Evolutionary conservation across 2,329 filamentous ascomycete species (phyloP), one percentile per base, ranked within the genome.

Genomic region (Xylaria sp.): DNA sequence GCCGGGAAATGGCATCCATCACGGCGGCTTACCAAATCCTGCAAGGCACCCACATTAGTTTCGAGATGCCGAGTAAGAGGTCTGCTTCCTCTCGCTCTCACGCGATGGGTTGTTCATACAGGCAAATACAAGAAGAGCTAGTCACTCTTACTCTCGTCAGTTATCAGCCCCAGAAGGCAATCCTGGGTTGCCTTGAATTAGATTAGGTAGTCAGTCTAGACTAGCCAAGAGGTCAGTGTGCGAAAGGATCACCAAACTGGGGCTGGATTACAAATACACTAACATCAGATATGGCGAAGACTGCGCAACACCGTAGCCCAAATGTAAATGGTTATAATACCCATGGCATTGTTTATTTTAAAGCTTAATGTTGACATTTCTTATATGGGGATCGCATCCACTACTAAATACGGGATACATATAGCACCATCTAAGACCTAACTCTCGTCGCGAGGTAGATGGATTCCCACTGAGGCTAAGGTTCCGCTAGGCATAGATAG

Each of bases 1-100:
- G 70, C 37, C 69, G 67, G 37, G 72, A 73, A 49, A 68, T 70
- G 10, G 62, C 68, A 61, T 73, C 71, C 72, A 73, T 73, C 4
- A 27, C 61, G 49, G 27, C 48, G 49, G 27, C 48, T 31, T 37
- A 27, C 21, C 37, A n/a, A n/a, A 29, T 15, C 7, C n/a, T 15
- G 19, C 6, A 7, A 17, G 31, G 27, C 19, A 9, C n/a, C 19
- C 23, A 33, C 33, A 2, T 25, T 37, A 3, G 19, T 33, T 19
- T 3, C 37, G n/a, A 17, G 27, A 44, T 15, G n/a, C n/a, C n/a
- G n/a, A 19, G 25, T 15, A 38, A n/a, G 35, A 31, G 4, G 23
- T 13, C 35, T 40, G 19, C 15, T 38, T 27, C 21, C 11, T 3
- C 46, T 35, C 7, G n/a, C n/a, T n/a, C 10, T 15, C 8, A 25